Base-by-base conservation (phyloP, 2,329 filamentous ascomycete genomes). In the Juglanconis juglandina region DNA sequence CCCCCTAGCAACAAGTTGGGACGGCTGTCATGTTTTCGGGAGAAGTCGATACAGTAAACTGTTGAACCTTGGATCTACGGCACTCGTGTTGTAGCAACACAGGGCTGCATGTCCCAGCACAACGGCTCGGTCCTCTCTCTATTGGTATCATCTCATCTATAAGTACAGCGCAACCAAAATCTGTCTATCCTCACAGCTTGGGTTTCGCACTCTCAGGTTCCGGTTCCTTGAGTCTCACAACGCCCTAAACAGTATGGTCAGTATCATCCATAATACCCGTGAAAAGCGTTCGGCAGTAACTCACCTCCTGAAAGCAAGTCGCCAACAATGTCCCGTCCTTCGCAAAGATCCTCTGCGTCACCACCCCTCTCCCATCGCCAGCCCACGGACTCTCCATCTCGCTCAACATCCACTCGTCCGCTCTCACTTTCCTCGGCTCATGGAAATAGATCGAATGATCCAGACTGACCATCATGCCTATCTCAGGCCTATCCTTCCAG, bases 391-490 rank as follows among this genome's bases (percentile, higher is more conserved):
- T 91, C 74, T 90, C 84, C 83, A 91, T 91, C 77, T 93, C 90
- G 24, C 82, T 84, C 66, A 91, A 86, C 83, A 92, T 88, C 90
- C 90, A 93, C 73, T 92, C 84, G 68, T 88, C 86, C 4, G 84
- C 85, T 66, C 75, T 77, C 59, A 88, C 82, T 60, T 73, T 73
- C 61, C 74, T 73, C 32, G 85, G 85, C 73, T 86, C 83, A 67
- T 88, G 85, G 68, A 88, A 88, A 72, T 88, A 88, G 64, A 88
- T 87, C 54, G 80, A 83, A 72, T 95, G 91, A 71, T 95, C 91
- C 55, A 94, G 76, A 66, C 85, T 89, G 55, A 95, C 90, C 82
- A 92, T 87, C 91, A 95, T 95, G n/a, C 90, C 90, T 53, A 94
- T 76, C 69, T 82, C 78, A 4, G 86, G 86, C 47, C 81, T 76